Evolutionary conservation across 306 rosid species (phyloP), one percentile per base, ranked within the genome.

Genomic region (Begonia peltatifolia): DNA sequence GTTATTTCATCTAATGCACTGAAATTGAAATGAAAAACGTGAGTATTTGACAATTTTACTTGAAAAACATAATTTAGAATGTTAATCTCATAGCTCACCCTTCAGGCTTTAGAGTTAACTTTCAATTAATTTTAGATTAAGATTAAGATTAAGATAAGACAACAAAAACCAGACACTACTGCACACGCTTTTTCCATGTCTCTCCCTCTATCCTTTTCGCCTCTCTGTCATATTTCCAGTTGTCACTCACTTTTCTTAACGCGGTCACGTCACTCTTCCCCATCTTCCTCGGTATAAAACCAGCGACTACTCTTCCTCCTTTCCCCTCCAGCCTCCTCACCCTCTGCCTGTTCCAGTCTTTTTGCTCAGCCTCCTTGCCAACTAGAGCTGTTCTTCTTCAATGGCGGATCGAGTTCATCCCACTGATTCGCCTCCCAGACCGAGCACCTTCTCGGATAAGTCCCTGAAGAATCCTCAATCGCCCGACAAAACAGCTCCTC

Each of bases 381-480:
- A 41, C 35, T 20, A 2, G 3, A 16, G 15, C 44, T 9, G 11
- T 6, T 9, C 2, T 17, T 1, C 30, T 23, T 46, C 62, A 50
- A 87, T 83, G 96, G 78, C 81, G 6, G 87, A 80, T 25, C 89
- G 84, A 58, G 79, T 83, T 66, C 77, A 80, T 67, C 96, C 96
- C 0, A 56, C 20, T 22, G 61, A 53, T 62, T 63, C 80, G 15
- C 75, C 73, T 0, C 47, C 59, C 0, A 22, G 30, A 2, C 16
- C 50, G 1, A 30, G 38, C 38, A 5, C 38, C 38, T 30, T 7
- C 38, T 30, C 38, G 38, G 38, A 30, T 30, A 30, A 30, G 38
- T 30, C 38, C 7, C 38, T 4, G 8, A 5, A 7, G 2, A 9
- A 44, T 25, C 23, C 56, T 11, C 56, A 63, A 0, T 58, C 65